These are phyloP conservation scores for Spiraea crenata DNA, from an alignment of 331 rosid species.

Conservation along the genomic window DNA sequence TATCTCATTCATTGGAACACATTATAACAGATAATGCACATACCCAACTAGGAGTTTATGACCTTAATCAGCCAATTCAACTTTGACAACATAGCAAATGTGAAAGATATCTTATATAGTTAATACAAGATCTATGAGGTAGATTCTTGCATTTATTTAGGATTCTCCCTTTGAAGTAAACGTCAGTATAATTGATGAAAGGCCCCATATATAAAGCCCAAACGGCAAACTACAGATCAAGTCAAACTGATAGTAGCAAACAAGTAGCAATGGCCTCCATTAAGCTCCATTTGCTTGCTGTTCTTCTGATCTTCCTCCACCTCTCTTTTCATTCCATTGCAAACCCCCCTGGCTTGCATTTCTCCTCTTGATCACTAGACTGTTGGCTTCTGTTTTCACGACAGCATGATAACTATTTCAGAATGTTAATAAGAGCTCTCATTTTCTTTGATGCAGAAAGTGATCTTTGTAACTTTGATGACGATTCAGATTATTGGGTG, in stretches of 20 bases:
- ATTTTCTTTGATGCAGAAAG: background rate
- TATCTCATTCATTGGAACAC: too few species aligned
- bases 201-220: background rate
- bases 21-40: too few species aligned
- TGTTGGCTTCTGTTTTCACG: too few species aligned
- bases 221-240: background rate
- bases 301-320: background rate
- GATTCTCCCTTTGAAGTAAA: too few species aligned
- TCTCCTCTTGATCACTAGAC: background rate
- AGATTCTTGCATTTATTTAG: background rate
- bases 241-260: background rate
- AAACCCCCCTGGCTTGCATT: background rate
- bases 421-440: too few species aligned
- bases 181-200: too few species aligned
- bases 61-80: too few species aligned
- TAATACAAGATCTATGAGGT: background rate
- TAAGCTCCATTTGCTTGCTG: conserved; percentile 2
- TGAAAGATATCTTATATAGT: background rate
- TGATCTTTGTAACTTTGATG: background rate
- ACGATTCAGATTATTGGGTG: background rate
- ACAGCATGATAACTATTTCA: too few species aligned
- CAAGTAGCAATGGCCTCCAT: background rate
- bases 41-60: too few species aligned
- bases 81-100: background rate
- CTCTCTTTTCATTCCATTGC: background rate